phyloP scores from a whole-genome alignment of 2,329 filamentous ascomycete species.

The Alternaria arbusti region DNA sequence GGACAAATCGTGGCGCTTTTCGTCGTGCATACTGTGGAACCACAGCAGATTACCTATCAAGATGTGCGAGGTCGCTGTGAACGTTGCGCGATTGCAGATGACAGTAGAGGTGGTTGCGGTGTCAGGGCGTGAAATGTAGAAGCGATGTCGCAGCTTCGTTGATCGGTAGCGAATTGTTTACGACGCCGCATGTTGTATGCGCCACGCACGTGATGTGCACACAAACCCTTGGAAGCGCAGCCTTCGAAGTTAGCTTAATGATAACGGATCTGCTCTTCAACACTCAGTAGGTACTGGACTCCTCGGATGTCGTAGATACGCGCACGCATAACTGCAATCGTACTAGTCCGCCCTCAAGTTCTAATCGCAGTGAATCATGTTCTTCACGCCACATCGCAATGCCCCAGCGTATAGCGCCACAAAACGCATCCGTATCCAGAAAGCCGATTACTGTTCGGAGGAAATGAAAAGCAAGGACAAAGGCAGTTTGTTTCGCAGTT shows the following conservation, averaged over 20 bases:
- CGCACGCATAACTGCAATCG: background rate
- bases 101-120: background rate
- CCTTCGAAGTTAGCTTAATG: background rate
- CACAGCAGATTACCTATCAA: background rate
- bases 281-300: background rate
- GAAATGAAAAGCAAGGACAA: background rate
- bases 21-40: background rate
- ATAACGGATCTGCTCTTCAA: background rate
- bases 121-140: background rate
- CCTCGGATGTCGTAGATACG: background rate
- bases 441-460: background rate
- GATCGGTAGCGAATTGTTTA: background rate
- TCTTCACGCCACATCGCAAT: background rate
- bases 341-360: background rate
- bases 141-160: background rate
- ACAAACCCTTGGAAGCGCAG: background rate
- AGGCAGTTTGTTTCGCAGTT: constrained; percentile 10
- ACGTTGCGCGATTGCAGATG: background rate
- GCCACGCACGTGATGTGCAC: background rate
- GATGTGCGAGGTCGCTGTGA: background rate
- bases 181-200: background rate
- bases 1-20: background rate
- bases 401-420: background rate
- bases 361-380: background rate
- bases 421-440: background rate